A percentile compares a stretch with the other conserved stretches of the same genome.
These are phyloP conservation scores for Sporothrix sp. DNA, from an alignment of 2,329 filamentous ascomycete species.

Conservation along the genomic window DNA sequence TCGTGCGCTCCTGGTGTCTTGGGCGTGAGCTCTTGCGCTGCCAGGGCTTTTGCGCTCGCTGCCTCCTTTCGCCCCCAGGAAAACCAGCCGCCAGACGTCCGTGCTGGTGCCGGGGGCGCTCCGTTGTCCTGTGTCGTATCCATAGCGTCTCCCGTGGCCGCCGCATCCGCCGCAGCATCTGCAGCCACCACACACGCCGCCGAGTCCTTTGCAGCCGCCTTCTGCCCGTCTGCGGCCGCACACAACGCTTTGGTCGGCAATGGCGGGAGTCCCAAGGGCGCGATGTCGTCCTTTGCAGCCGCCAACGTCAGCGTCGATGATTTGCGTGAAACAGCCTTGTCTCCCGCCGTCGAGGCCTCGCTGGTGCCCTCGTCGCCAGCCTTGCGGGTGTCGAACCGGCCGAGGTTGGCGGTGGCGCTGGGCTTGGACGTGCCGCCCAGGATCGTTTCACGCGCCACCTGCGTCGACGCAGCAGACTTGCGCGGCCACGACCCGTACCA, in stretches of 20 bases:
- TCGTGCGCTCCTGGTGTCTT: conserved; percentile 13
- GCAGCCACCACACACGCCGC: neutral
- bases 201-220: neutral
- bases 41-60: conserved; percentile 14
- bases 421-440: conserved; percentile 44
- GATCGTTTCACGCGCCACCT: conserved; percentile 52
- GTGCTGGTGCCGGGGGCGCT: neutral
- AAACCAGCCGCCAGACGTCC: conserved; percentile 11
- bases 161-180: neutral
- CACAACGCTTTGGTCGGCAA: neutral
- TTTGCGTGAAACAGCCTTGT: neutral
- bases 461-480: conserved; percentile 50
- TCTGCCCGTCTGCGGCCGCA: neutral
- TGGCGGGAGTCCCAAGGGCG: neutral
- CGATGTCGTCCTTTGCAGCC: neutral
- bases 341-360: neutral
- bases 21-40: conserved; percentile 17
- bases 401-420: conserved; percentile 37
- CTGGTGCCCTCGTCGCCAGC: conserved; percentile 19
- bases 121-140: conserved; percentile 3
- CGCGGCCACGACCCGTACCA: conserved; percentile 57
- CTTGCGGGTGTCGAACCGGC: conserved; percentile 40
- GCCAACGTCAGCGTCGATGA: conserved; percentile 1
- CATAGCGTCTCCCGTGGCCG: neutral
- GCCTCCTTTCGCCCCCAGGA: conserved; percentile 13